These are phyloP conservation scores for Parietaria judaica DNA, from an alignment of 306 rosid species.

Conservation along the genomic window DNA sequence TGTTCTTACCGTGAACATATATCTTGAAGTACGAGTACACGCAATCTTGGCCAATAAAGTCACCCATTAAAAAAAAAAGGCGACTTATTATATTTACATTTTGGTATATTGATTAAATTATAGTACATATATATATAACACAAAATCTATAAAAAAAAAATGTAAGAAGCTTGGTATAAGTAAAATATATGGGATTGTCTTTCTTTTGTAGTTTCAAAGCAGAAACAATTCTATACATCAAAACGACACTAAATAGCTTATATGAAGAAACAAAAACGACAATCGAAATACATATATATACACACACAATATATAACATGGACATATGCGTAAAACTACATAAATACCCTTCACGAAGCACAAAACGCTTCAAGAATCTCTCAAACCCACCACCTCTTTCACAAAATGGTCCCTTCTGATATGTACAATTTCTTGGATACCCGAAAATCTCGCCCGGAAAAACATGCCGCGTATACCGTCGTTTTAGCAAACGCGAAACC, in stretches of 20 bases:
- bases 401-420: conserved; percentile 35
- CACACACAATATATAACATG: not conserved
- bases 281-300: not conserved
- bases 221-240: conserved; percentile 1
- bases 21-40: too few relatives aligned
- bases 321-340: not conserved
- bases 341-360: not conserved
- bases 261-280: not conserved
- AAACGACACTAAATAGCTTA: not conserved
- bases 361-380: not conserved
- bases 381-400: conserved; percentile 22
- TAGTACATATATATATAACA: too few relatives aligned
- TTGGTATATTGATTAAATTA: too few relatives aligned
- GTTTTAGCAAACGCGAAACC: conserved; percentile 13
- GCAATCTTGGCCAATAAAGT: too few relatives aligned
- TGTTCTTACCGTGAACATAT: too few relatives aligned
- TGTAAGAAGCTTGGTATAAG: too few relatives aligned
- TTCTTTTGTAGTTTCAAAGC: not conserved
- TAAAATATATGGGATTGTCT: too few relatives aligned
- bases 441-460: conserved; percentile 29
- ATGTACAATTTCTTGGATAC: conserved; percentile 46
- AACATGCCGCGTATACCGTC: conserved; percentile 21
- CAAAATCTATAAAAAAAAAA: too few relatives aligned
- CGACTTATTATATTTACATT: too few relatives aligned
- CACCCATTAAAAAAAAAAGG: too few relatives aligned